phyloP scores from a whole-genome alignment of 768 basidiomycete species.

The Mrakia blollopis region DNA sequence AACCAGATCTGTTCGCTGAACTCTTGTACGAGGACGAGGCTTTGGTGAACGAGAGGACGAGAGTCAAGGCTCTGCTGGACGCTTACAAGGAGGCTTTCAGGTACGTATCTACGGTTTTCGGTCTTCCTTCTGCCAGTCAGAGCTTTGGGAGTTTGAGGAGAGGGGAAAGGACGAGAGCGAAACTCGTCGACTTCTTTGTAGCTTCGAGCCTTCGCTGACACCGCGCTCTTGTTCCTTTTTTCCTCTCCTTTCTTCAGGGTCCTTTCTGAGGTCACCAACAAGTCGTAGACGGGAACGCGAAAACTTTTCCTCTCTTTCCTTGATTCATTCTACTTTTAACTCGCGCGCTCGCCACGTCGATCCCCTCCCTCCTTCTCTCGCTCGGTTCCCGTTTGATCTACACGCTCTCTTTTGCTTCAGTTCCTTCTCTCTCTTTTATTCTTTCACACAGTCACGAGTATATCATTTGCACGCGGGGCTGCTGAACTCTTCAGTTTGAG shows the following conservation, averaged over 20 bases:
- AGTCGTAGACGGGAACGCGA: conserved; percentile 34
- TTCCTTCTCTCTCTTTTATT: background rate
- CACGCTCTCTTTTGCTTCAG: background rate
- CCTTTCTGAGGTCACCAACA: conserved; percentile 43
- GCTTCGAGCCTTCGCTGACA: too few relatives aligned
- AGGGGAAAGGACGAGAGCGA: too few relatives aligned
- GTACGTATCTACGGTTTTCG: conserved; percentile 26
- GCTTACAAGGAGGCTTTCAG: conserved; percentile 72
- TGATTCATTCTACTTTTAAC: background rate
- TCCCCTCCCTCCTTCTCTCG: background rate
- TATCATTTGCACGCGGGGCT: background rate
- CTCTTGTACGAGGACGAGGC: conserved; percentile 93
- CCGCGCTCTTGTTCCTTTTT: background rate
- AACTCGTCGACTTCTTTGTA: background rate
- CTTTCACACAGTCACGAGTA: background rate
- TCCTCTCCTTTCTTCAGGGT: conserved; percentile 35
- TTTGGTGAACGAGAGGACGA: conserved; percentile 82
- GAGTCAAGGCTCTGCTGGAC: conserved; percentile 89
- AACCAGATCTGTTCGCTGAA: conserved; percentile 84
- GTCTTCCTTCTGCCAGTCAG: background rate
- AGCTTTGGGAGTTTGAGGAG: too few relatives aligned
- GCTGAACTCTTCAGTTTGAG: background rate
- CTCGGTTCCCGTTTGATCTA: too few relatives aligned
- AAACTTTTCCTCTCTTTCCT: background rate
- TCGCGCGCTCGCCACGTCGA: background rate